Evolutionary conservation across 768 basidiomycete species (phyloP).

Genomic region (Tricholoma sp.): DNA sequence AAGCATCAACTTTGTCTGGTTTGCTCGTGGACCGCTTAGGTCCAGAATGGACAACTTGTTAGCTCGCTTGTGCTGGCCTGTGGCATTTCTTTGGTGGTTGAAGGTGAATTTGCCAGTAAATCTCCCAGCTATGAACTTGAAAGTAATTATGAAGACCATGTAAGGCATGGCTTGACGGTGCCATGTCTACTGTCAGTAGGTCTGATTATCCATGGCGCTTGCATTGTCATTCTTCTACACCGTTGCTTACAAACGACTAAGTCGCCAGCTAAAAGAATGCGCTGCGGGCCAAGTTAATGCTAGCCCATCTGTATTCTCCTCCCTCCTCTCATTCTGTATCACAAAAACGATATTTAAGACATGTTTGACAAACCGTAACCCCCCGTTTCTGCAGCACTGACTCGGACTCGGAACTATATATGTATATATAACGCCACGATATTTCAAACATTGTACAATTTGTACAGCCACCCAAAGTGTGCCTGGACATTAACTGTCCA

Average conservation of each 20-base stretch:
- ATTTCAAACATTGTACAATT: too few species aligned
- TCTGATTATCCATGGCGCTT: too few species aligned
- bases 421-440: too few species aligned
- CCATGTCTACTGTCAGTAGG: constrained; percentile 22
- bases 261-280: not conserved
- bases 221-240: constrained; percentile 40
- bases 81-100: constrained; percentile 43
- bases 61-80: constrained; percentile 39
- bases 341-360: too few species aligned
- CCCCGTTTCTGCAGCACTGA: too few species aligned
- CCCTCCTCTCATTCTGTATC: too few species aligned
- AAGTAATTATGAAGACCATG: constrained; percentile 29
- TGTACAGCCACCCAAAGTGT: too few species aligned
- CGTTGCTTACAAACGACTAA: constrained; percentile 24
- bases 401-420: too few species aligned
- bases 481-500: too few species aligned
- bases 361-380: too few species aligned
- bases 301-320: too few species aligned
- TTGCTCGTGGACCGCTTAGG: constrained; percentile 52
- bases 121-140: too few species aligned
- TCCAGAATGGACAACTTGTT: constrained; percentile 47
- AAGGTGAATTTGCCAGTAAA: constrained; percentile 38
- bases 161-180: constrained; percentile 53
- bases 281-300: not conserved
- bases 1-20: constrained; percentile 59